phyloP scores from a whole-genome alignment of 345 rosid genomes.

The Nephelium lappaceum region DNA sequence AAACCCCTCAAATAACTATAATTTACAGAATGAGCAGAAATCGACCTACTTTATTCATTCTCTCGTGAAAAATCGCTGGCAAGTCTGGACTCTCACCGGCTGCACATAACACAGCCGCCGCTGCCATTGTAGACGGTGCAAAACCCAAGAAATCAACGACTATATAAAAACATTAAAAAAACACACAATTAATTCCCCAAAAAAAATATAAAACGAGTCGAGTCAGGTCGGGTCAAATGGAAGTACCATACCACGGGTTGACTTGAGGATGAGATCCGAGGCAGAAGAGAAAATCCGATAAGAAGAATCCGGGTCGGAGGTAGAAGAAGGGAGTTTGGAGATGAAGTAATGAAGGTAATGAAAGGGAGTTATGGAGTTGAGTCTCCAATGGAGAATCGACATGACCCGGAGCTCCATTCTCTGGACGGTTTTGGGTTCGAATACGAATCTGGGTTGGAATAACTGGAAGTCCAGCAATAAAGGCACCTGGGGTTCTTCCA shows the following conservation, averaged over 20 bases:
- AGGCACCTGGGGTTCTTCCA: conserved; percentile 62
- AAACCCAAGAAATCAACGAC: conserved; percentile 63
- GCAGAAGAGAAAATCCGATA: conserved; percentile 38
- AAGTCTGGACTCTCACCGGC: conserved; percentile 31
- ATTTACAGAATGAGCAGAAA: neutral
- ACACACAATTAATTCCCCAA: neutral
- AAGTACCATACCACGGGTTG: conserved; percentile 67
- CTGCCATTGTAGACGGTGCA: conserved; percentile 54
- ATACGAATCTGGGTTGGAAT: conserved; percentile 53
- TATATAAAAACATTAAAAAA: conserved; percentile 14
- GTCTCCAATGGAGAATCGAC: conserved; percentile 56
- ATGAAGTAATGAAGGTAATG: conserved; percentile 53
- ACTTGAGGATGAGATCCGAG: conserved; percentile 55
- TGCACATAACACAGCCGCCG: conserved; percentile 54
- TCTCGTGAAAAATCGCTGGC: conserved; percentile 26
- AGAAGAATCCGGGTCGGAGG: conserved; percentile 14
- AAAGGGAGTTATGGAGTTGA: conserved; percentile 60
- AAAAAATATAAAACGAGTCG: neutral
- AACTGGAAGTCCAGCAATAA: conserved; percentile 52
- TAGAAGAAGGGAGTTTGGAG: conserved; percentile 35
- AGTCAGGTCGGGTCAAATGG: neutral
- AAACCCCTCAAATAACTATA: neutral
- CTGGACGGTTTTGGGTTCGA: conserved; percentile 54
- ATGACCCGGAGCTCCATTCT: conserved; percentile 63
- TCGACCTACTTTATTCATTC: conserved; percentile 43